A percentile compares a stretch with the other conserved stretches of the same genome.
Evolutionary conservation across 306 rosid species (phyloP).

Genomic region (Begonia loranthoides): DNA sequence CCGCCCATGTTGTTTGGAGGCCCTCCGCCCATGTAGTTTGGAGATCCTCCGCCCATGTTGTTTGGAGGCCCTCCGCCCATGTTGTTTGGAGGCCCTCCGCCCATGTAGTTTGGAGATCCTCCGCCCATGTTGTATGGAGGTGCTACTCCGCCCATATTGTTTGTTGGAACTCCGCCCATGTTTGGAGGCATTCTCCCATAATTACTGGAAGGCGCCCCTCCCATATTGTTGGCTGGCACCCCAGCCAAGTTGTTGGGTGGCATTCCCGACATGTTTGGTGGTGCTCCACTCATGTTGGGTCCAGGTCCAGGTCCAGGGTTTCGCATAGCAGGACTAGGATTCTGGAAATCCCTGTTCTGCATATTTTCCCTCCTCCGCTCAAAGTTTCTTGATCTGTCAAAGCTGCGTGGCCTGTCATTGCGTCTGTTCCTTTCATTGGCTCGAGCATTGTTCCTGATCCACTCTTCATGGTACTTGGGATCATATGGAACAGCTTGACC

Average conservation of each 20-base stretch:
- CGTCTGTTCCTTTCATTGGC: slow-evolving; percentile 95
- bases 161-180: neutral
- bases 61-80: neutral
- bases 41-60: slow-evolving; percentile 7
- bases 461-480: slow-evolving; percentile 80
- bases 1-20: slow-evolving; percentile 8
- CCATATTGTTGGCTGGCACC: slow-evolving; percentile 1
- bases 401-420: slow-evolving; percentile 74
- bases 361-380: slow-evolving; percentile 78
- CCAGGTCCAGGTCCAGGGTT: slow-evolving; percentile 20
- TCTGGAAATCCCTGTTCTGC: slow-evolving; percentile 49
- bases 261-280: slow-evolving; percentile 8
- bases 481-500: slow-evolving; percentile 94
- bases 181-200: slow-evolving; percentile 4
- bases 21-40: slow-evolving; percentile 10
- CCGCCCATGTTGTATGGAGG: slow-evolving; percentile 15
- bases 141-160: neutral
- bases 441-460: slow-evolving; percentile 80
- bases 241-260: slow-evolving; percentile 7
- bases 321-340: slow-evolving; percentile 20
- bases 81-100: slow-evolving; percentile 6
- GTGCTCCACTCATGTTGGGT: slow-evolving; percentile 5
- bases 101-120: slow-evolving; percentile 1
- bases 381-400: slow-evolving; percentile 77
- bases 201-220: neutral